Evolutionary conservation across 2,329 filamentous ascomycete genomes (phyloP), one percentile per base, ranked within the genome.

Genomic region (Venturia pyrina): DNA sequence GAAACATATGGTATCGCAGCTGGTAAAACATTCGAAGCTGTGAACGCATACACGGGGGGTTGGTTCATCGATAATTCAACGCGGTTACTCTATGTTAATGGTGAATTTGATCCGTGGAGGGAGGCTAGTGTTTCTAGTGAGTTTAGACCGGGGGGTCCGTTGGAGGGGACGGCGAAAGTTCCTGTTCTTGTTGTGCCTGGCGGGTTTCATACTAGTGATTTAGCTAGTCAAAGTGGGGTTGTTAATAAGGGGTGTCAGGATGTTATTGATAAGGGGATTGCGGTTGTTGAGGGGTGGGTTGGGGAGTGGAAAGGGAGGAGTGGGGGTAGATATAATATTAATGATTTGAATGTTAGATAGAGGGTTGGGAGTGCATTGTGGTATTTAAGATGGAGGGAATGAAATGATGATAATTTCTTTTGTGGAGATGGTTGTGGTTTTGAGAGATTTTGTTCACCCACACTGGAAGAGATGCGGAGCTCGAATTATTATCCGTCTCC

Each of bases 41-140:
- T 86, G 48, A 88, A 88, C 72, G 72, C 70, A 19, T 77, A 77
- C 70, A 87, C 85, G 0, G 76, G 79, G 32, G 85, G 86, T 41
- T 88, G 86, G 85, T 67, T 72, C 66, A 72, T 79, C 32, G 79
- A 77, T 46, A 74, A 83, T 65, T 82, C 80, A 1, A 82, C 79
- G 19, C 79, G 84, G 2, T 74, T 88, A 28, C 77, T 87, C 34
- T 87, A 81, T 77, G 78, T 80, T 6, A 87, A 87, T 69, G 85
- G 82, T 56, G 78, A 85, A 72, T 83, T 77, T 65, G 85, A 88
- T 71, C 85, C 85, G 6, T 87, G 85, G 85, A 77, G 80, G 43
- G 79, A 82, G 4, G 78, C 81, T 0, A 80, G 80, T 4, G 79
- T 87, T 0, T 81, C 79, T 0, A 83, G 82, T 21, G 76, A 79